A percentile compares a stretch with the other conserved stretches of the same genome.
These are phyloP conservation scores for Mortierella sp. DNA, from an alignment of 371 early-diverging fungal genomes.

Conservation along the genomic window DNA sequence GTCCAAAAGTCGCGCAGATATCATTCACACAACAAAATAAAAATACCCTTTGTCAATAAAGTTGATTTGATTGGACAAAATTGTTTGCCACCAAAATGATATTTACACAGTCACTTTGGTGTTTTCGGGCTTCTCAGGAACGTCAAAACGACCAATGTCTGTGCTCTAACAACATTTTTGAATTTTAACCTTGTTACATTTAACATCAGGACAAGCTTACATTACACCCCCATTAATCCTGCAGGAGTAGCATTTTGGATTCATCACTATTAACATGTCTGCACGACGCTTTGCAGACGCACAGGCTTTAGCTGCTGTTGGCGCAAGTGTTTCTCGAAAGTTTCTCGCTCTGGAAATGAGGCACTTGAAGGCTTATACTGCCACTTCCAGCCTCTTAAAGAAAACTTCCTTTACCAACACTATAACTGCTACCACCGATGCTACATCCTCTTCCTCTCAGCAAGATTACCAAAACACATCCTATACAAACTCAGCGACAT, in stretches of 20 bases:
- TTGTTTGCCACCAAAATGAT: too few relatives aligned
- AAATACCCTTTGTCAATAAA: too few relatives aligned
- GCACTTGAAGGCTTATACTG: constrained; percentile 41
- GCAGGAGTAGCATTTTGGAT: background rate
- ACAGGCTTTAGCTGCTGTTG: constrained; percentile 36
- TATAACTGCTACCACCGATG: background rate
- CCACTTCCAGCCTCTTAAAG: constrained; percentile 48
- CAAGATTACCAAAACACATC: background rate
- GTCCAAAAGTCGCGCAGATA: too few relatives aligned
- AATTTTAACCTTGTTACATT: background rate
- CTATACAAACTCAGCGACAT: background rate
- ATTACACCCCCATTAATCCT: too few relatives aligned
- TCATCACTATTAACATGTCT: constrained; percentile 20
- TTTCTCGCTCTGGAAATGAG: constrained; percentile 39
- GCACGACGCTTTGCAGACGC: constrained; percentile 56
- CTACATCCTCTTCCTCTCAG: background rate
- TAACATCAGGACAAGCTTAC: background rate
- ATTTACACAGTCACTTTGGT: background rate
- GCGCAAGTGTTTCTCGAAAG: constrained; percentile 33
- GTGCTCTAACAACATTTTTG: background rate
- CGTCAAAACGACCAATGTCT: background rate
- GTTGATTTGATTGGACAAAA: too few relatives aligned
- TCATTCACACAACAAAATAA: too few relatives aligned
- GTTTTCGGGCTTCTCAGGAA: constrained; percentile 4
- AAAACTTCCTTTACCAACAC: background rate